Conservation (phyloP, 78 protist species). For the Protostelium mycophagum region DNA sequence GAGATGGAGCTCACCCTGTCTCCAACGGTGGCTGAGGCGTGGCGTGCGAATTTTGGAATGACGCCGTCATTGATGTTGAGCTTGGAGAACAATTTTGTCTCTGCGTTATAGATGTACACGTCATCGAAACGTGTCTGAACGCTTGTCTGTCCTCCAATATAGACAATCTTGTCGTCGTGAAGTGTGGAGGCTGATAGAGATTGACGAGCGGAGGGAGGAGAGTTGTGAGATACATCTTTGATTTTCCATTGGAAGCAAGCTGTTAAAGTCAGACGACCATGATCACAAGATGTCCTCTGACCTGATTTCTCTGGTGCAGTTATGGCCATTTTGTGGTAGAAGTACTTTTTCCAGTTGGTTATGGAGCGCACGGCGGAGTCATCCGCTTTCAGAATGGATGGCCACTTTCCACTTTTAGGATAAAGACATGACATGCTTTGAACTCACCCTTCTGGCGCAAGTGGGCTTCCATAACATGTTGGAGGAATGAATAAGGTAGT, state of each 20-base stretch:
- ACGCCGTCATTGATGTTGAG: slow-evolving; percentile 22
- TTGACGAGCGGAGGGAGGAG: neutral
- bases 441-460: neutral
- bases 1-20: neutral
- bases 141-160: slow-evolving; percentile 56
- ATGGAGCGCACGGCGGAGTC: neutral
- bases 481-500: neutral
- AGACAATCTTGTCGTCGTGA: slow-evolving; percentile 16
- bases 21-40: slow-evolving; percentile 10
- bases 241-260: neutral
- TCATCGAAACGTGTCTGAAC: slow-evolving; percentile 56
- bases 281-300: neutral
- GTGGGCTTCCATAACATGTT: neutral
- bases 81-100: slow-evolving; percentile 23
- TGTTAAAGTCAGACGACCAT: neutral
- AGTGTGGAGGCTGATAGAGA: neutral
- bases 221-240: neutral
- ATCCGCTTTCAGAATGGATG: neutral
- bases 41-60: slow-evolving; percentile 46
- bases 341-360: neutral
- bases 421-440: neutral
- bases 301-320: neutral
- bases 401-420: neutral
- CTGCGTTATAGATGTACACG: slow-evolving; percentile 28
- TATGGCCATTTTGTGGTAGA: neutral